A percentile compares a stretch with the other conserved stretches of the same genome.
phyloP scores from a whole-genome alignment of 2,329 filamentous ascomycete species.

The Paraphaeosphaeria minitans region DNA sequence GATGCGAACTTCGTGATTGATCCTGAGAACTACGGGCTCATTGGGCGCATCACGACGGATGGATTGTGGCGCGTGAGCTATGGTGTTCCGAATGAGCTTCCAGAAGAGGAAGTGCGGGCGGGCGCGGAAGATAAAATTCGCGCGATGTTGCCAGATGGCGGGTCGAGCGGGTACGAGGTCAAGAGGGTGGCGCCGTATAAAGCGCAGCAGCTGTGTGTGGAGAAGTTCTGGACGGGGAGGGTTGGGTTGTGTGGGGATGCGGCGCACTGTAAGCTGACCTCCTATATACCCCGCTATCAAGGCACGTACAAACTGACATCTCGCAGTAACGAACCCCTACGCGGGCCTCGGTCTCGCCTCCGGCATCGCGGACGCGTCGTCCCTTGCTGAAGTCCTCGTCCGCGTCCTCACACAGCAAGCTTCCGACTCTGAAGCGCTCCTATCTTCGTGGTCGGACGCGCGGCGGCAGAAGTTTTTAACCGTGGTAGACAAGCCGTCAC shows the following conservation, averaged over 20 bases:
- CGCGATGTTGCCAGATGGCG: slow-evolving; percentile 36
- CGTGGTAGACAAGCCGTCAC: slow-evolving; percentile 42
- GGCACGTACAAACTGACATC: neutral
- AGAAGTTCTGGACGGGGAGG: slow-evolving; percentile 37
- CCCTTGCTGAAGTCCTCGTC: slow-evolving; percentile 34
- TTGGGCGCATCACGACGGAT: slow-evolving; percentile 40
- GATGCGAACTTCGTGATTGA: slow-evolving; percentile 51
- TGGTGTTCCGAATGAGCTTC: slow-evolving; percentile 40
- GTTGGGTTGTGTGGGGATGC: slow-evolving; percentile 49
- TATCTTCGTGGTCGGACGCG: slow-evolving; percentile 43
- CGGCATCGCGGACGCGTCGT: slow-evolving; percentile 43
- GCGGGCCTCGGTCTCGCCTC: slow-evolving; percentile 43
- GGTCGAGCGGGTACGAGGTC: slow-evolving; percentile 33
- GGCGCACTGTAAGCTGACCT: slow-evolving; percentile 38
- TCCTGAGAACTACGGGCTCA: slow-evolving; percentile 44
- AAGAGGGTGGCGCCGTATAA: slow-evolving; percentile 48
- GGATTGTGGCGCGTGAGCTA: slow-evolving; percentile 49
- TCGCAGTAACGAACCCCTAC: slow-evolving; percentile 44
- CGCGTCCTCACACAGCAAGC: slow-evolving; percentile 30
- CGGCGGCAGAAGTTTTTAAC: slow-evolving; percentile 42
- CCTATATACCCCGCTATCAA: neutral
- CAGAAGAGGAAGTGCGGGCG: slow-evolving; percentile 35
- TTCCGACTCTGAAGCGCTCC: slow-evolving; percentile 25
- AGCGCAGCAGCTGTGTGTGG: slow-evolving; percentile 48
- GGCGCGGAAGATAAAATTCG: slow-evolving; percentile 35